Base-by-base conservation (phyloP, 768 basidiomycete genomes). In the Thelephora ganbajun region DNA sequence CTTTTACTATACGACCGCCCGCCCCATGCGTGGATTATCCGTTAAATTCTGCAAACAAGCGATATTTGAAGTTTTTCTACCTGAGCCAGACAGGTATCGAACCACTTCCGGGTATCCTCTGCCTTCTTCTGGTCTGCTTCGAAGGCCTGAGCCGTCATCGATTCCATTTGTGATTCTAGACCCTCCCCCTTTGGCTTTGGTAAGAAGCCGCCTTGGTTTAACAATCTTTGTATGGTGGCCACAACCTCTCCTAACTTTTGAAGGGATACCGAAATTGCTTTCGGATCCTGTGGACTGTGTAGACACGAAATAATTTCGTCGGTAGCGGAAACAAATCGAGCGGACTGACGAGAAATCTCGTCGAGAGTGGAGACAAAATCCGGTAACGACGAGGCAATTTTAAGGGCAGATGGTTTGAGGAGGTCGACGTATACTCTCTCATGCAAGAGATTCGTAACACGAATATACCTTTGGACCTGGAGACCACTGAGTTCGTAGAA, bases 251-350 rank as follows among this genome's bases (percentile, higher is more conserved):
- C 56, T 41, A 77, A 67, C 0, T 65, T 51, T 4, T 56, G 50
- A 23, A 77, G 52, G 46, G 74, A 69, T 11, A 59, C 53, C 9
- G 54, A 53, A 45, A 84, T 61, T 33, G 67, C 60, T 1, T 56
- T 54, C 0, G 59, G 56, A 48, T 78, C 69, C 55, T 87, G 83
- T 4, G 82, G 80, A 0, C 73, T 51, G 57, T 87, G 83, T 35
- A 83, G 63, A 2, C 77, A 63, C n/a, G 80, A 69, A 18, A 80
- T 71, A 46, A 86, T 64, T 35, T 88, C 80, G 57, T 88, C 85
- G 3, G 74, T 69, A 2, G 72, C 68, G 43, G 69, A 58, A 14
- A 80, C 66, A 18, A 84, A 66, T 6, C 61, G 56, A 26, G 71
- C 65, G 2, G 83, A 86, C 7, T 64, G 64, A 2, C 57, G 35